A percentile compares a stretch with the other conserved stretches of the same genome.
Evolutionary conservation across 2,329 filamentous ascomycete genomes (phyloP).

Genomic region (Venturia effusa): DNA sequence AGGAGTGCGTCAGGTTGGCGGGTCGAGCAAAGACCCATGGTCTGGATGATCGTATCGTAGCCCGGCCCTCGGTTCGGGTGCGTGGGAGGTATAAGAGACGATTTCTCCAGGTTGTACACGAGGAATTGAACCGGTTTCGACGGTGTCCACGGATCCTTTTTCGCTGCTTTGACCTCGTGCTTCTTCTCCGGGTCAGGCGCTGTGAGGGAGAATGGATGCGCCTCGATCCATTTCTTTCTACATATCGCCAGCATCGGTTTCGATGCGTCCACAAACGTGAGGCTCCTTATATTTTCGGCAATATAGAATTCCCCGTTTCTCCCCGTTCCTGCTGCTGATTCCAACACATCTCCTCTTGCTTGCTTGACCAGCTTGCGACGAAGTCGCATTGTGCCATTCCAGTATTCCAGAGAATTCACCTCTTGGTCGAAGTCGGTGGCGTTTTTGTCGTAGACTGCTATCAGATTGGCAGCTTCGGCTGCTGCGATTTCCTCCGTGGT

Average conservation of each 20-base stretch:
- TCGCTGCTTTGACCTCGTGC: conserved; percentile 19
- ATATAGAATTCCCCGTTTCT: conserved; percentile 37
- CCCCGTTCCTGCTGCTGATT: conserved; percentile 39
- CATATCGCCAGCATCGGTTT: conserved; percentile 37
- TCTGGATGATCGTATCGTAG: conserved; percentile 41
- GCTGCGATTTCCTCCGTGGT: conserved; percentile 14
- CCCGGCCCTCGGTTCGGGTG: neutral
- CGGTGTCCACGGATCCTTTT: neutral
- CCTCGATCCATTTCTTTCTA: conserved; percentile 30
- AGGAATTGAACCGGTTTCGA: neutral
- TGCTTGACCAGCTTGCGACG: conserved; percentile 29
- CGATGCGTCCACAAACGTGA: conserved; percentile 38
- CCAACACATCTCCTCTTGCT: conserved; percentile 36
- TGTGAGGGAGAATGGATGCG: conserved; percentile 27
- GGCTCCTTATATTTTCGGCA: conserved; percentile 28
- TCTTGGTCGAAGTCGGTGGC: conserved; percentile 37
- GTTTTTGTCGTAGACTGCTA: conserved; percentile 33
- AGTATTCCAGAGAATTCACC: conserved; percentile 32
- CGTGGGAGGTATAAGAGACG: conserved; percentile 18
- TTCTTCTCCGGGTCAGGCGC: conserved; percentile 21
- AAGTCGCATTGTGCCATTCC: conserved; percentile 29
- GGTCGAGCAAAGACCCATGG: conserved; percentile 41
- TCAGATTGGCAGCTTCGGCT: conserved; percentile 25
- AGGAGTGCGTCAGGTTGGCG: conserved; percentile 33
- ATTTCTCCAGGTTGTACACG: conserved; percentile 21